These are phyloP conservation scores for Ocimum tenuiflorum DNA, from an alignment of 257 asterid species.

Conservation along the genomic window DNA sequence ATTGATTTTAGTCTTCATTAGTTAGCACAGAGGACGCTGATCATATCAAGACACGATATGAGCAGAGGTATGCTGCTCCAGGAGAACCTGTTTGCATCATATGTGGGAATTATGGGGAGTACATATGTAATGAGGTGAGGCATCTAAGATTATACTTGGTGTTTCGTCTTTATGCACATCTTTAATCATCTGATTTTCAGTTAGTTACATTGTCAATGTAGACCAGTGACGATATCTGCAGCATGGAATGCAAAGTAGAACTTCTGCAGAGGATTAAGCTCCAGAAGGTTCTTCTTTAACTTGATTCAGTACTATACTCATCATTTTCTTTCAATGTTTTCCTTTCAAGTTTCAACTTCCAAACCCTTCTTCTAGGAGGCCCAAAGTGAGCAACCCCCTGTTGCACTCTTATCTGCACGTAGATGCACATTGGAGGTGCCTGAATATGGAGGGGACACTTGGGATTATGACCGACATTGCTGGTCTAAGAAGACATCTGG, in stretches of 20 bases:
- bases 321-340: slow-evolving; percentile 1
- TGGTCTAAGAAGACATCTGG: slow-evolving; percentile 66
- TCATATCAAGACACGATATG: slow-evolving; percentile 44
- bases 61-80: slow-evolving; percentile 73
- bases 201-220: slow-evolving; percentile 24
- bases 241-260: slow-evolving; percentile 74
- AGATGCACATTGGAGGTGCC: slow-evolving; percentile 47
- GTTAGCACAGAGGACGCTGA: slow-evolving; percentile 35
- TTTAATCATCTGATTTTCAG: slow-evolving; percentile 2
- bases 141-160: slow-evolving; percentile 7
- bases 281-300: slow-evolving; percentile 40
- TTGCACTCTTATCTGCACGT: slow-evolving; percentile 32
- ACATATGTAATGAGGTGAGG: slow-evolving; percentile 73
- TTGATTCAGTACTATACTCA: neutral
- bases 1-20: slow-evolving; percentile 23
- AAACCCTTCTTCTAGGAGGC: slow-evolving; percentile 35
- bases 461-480: slow-evolving; percentile 54
- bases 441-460: slow-evolving; percentile 54
- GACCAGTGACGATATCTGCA: slow-evolving; percentile 85
- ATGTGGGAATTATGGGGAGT: slow-evolving; percentile 85
- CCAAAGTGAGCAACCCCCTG: slow-evolving; percentile 19
- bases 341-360: neutral
- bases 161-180: neutral
- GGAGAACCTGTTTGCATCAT: slow-evolving; percentile 76
- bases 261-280: slow-evolving; percentile 41